phyloP scores from a whole-genome alignment of 2,329 filamentous ascomycete species.

The Aspergillus puulaauensis region DNA sequence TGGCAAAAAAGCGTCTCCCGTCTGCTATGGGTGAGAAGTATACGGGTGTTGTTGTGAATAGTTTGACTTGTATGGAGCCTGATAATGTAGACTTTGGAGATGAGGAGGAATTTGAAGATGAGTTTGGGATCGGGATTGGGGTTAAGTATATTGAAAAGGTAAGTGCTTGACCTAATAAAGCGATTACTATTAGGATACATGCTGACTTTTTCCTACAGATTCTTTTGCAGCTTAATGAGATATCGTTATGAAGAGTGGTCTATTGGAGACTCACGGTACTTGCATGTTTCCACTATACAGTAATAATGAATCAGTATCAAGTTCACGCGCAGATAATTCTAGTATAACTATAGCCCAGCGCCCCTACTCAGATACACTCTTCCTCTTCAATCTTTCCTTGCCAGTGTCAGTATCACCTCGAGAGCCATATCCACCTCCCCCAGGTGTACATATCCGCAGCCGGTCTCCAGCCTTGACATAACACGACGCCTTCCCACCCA shows the following conservation, averaged over 20 bases:
- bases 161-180: not conserved
- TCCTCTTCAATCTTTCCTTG: too few relatives aligned
- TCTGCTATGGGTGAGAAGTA: not conserved
- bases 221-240: too few relatives aligned
- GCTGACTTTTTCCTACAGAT: too few relatives aligned
- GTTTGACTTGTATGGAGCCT: not conserved
- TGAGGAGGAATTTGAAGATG: slow-evolving; percentile 3
- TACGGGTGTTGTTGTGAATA: not conserved
- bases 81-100: slow-evolving; percentile 1
- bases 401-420: too few relatives aligned
- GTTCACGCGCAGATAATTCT: too few relatives aligned
- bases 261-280: too few relatives aligned
- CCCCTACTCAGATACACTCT: too few relatives aligned
- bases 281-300: too few relatives aligned
- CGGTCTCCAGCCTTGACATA: not conserved
- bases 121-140: not conserved
- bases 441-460: not conserved
- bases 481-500: not conserved
- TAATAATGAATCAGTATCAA: too few relatives aligned
- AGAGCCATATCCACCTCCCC: not conserved
- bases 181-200: too few relatives aligned
- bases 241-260: too few relatives aligned
- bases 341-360: too few relatives aligned
- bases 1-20: not conserved
- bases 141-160: slow-evolving; percentile 9